Evolutionary conservation across 2,329 filamentous ascomycete species (phyloP), one percentile per base, ranked within the genome.

Genomic region (Tolypocladium tropicale): DNA sequence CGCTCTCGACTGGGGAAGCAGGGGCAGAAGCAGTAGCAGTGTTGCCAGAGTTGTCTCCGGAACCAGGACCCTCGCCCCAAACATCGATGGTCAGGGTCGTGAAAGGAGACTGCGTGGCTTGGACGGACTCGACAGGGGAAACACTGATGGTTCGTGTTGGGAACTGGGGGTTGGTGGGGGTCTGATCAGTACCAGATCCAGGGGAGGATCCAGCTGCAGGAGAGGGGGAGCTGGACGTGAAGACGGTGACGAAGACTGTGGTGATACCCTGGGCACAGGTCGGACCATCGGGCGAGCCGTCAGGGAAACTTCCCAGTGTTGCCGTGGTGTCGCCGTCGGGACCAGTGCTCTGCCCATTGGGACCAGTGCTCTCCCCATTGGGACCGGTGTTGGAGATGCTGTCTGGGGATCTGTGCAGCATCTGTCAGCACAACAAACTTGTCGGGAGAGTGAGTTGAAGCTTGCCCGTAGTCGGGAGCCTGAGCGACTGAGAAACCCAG

Each of bases 171-270:
- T 59, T 56, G 21, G 55, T 55, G 51, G 56, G 53, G 41, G 64
- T 63, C 28, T 59, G 60, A 23, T 60, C 60, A 30, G 65, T 55
- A 48, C 55, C 60, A 53, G 57, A 56, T 23, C 43, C 57, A 30
- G 55, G 39, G 56, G 53, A 52, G 7, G 56, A 54, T 23, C 33
- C 56, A 50, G 54, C 49, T 12, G 32, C 53, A 21, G 48, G 57
- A 61, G 28, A 53, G 55, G 51, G 60, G 60, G 68, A 59, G 49
- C 61, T 64, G 56, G 67, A 65, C 16, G 73, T 70, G 54, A 68
- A 70, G 53, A 79, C 67, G 36, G 78, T 79, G 60, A 81, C 66
- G 61, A 78, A 76, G 58, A 80, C 70, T 41, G 78, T 80, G 37
- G 69, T 72, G 37, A 72, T 73, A 9, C 65, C 65, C 56, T 70